Percentiles rank a stretch among this genome's conserved stretches.
These are phyloP conservation scores for Fusarium sp. DNA, from an alignment of 2,329 filamentous ascomycete genomes.

Conservation along the genomic window DNA sequence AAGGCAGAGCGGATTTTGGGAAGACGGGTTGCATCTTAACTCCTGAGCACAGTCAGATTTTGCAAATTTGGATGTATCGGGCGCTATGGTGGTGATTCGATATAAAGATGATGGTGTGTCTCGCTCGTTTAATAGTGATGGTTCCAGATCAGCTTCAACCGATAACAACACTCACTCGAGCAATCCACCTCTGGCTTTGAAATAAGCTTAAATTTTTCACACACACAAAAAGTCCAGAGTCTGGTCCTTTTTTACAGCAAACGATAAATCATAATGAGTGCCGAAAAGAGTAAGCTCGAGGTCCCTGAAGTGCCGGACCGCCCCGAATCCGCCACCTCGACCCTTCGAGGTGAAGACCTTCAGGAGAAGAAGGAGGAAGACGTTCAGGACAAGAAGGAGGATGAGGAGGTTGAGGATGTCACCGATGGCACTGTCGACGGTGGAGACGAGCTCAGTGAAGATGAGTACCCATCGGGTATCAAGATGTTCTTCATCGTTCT, in stretches of 20 bases:
- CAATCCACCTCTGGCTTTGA: slow-evolving; percentile 4
- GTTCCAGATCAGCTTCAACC: slow-evolving; percentile 20
- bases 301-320: slow-evolving; percentile 39
- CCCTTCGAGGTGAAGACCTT: slow-evolving; percentile 45
- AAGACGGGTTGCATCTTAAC: slow-evolving; percentile 28
- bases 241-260: background rate
- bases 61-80: background rate
- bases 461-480: slow-evolving; percentile 55
- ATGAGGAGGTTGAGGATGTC: slow-evolving; percentile 36
- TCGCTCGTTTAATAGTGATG: slow-evolving; percentile 17
- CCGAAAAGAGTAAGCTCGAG: slow-evolving; percentile 32
- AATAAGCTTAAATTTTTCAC: slow-evolving; percentile 29
- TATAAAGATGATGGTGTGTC: slow-evolving; percentile 38
- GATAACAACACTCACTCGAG: slow-evolving; percentile 5
- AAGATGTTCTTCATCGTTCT: slow-evolving; percentile 59
- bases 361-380: slow-evolving; percentile 46
- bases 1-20: slow-evolving; percentile 38
- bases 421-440: slow-evolving; percentile 36
- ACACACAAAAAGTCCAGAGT: background rate
- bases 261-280: slow-evolving; percentile 23
- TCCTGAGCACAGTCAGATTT: slow-evolving; percentile 28
- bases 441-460: slow-evolving; percentile 40
- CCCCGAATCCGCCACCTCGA: slow-evolving; percentile 47
- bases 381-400: slow-evolving; percentile 45
- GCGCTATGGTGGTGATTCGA: slow-evolving; percentile 3